Evolutionary conservation across 768 basidiomycete species (phyloP), one percentile per base, ranked within the genome.

Genomic region (Leccinum imitatum): DNA sequence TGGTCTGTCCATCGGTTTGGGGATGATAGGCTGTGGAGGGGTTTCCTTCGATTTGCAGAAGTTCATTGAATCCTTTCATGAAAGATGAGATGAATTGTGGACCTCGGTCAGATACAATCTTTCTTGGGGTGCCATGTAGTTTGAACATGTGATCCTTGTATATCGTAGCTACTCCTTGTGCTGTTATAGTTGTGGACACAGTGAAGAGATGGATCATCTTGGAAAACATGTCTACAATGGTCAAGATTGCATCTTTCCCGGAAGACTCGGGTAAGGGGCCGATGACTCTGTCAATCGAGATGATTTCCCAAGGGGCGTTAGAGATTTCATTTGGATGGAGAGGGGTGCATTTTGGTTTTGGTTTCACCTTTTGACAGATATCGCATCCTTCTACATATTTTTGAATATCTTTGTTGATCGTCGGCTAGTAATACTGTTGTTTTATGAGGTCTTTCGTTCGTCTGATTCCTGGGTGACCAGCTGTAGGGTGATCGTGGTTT

Each of bases 321-420:
- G 23, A 31, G 1, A 46, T 44, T 2, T 11, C 21, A 6, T 51
- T 35, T 0, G 48, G 54, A 7, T 55, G 25, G 0, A 59, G 7
- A 1, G 53, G 53, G 1, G 35, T 53, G 6, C 0, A 0, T 2
- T 35, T 21, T 6, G 11, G 0, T 13, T 33, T 9, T 13, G 5
- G 1, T 10, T 19, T 19, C 3, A 14, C 5, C 5, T 53, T 53
- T 37, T 53, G 52, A 7, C 31, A 52, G 0, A 2, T 19, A 1
- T 52, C 31, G 0, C 51, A 52, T 6, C 31, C 31, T 5, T 14
- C 1, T 2, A 52, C 8, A 2, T 52, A 52, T 33, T 0, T 7
- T 0, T 13, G 2, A 0, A 33, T 2, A 4, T 52, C 51, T 21
- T 19, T 30, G 2, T 6, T 8, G 0, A 51, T 2, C 0, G 5